Percentiles rank a stretch among this genome's conserved stretches.
Evolutionary conservation across 352 stramenopile genomes (phyloP).

Genomic region (Pythium sp.): DNA sequence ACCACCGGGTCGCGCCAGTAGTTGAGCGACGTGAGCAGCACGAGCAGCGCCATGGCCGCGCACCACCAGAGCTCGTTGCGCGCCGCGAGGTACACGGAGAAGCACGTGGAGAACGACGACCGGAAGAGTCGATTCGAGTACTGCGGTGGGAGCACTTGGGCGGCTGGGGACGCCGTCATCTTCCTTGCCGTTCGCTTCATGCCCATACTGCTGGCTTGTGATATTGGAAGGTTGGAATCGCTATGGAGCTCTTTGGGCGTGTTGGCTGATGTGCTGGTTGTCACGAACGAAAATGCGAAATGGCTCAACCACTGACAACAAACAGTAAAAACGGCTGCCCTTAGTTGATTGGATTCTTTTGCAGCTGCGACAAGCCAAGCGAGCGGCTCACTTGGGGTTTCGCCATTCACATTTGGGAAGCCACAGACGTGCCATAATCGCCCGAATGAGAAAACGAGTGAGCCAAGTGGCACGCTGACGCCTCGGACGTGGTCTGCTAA

Average conservation of each 20-base stretch:
- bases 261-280: neutral
- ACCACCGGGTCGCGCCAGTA: constrained; percentile 74
- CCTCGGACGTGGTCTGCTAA: constrained; percentile 3
- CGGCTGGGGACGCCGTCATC: neutral
- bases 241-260: neutral
- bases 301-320: neutral
- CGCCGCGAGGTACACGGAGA: constrained; percentile 54
- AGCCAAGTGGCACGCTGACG: neutral
- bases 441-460: neutral
- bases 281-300: constrained; percentile 9
- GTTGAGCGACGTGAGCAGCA: constrained; percentile 83
- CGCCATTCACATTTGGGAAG: neutral
- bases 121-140: constrained; percentile 72
- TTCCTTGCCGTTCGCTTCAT: neutral
- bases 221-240: neutral
- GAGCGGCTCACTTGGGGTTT: neutral
- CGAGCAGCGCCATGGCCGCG: constrained; percentile 53
- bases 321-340: neutral
- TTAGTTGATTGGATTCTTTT: neutral
- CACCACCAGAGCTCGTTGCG: constrained; percentile 64
- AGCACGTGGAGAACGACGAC: constrained; percentile 67
- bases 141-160: constrained; percentile 56
- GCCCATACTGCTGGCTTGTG: neutral
- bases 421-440: neutral
- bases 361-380: constrained; percentile 3